These are phyloP conservation scores for Karstenula rhodostoma DNA, from an alignment of 2,329 filamentous ascomycete genomes.

Conservation along the genomic window DNA sequence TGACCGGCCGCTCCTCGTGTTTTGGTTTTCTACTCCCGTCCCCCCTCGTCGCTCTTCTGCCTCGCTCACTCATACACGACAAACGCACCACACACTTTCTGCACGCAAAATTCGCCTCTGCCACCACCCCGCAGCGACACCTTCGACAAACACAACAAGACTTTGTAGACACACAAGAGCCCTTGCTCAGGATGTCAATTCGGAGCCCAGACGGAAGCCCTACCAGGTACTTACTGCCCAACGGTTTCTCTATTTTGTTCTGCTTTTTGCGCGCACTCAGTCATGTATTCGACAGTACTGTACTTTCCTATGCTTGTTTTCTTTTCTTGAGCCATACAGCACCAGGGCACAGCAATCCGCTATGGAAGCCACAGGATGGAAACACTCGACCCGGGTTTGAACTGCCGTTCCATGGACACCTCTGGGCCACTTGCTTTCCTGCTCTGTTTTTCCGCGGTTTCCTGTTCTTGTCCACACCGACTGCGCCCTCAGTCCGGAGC, in stretches of 20 bases:
- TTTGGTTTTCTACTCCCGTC: slow-evolving; percentile 33
- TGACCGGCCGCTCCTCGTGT: slow-evolving; percentile 41
- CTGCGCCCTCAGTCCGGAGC: slow-evolving; percentile 19
- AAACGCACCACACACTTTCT: slow-evolving; percentile 23
- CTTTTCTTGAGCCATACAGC: slow-evolving; percentile 45
- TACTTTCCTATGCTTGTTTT: slow-evolving; percentile 30
- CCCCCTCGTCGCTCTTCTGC: slow-evolving; percentile 32
- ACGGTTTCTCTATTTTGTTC: slow-evolving; percentile 43
- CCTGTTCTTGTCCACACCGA: slow-evolving; percentile 13
- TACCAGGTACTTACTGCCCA: slow-evolving; percentile 55
- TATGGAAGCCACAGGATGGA: slow-evolving; percentile 33
- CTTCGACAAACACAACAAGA: slow-evolving; percentile 24
- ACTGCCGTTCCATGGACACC: slow-evolving; percentile 25
- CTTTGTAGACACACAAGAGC: slow-evolving; percentile 41
- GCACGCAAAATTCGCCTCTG: slow-evolving; percentile 27
- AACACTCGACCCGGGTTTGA: slow-evolving; percentile 20
- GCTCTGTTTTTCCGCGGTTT: slow-evolving; percentile 23
- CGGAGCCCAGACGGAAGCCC: slow-evolving; percentile 52
- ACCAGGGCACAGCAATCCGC: slow-evolving; percentile 22
- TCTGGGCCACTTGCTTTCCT: slow-evolving; percentile 33
- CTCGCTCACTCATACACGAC: slow-evolving; percentile 32
- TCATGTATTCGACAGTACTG: slow-evolving; percentile 39
- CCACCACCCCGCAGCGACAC: slow-evolving; percentile 26
- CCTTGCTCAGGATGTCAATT: slow-evolving; percentile 54
- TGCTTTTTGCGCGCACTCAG: slow-evolving; percentile 28